Conservation (phyloP, 257 asterid species). For the Rhazya stricta region DNA sequence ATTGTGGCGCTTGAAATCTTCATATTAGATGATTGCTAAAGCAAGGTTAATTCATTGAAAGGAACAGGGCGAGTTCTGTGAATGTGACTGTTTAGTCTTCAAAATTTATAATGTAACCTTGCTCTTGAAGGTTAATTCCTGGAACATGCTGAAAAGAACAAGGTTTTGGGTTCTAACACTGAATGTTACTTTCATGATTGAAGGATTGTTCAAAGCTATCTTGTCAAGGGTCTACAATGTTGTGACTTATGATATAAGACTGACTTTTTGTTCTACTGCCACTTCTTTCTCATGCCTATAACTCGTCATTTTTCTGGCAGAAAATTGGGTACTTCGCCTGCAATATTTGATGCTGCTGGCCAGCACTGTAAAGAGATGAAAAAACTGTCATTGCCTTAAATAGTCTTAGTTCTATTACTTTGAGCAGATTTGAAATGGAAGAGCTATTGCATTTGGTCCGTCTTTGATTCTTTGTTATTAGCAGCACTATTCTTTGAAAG, state of each 20-base stretch:
- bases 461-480: neutral
- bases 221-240: constrained; percentile 1
- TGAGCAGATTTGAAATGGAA: no score
- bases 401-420: neutral
- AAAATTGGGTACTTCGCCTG: constrained; percentile 20
- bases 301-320: constrained; percentile 10
- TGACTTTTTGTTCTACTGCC: constrained; percentile 3
- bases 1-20: no score
- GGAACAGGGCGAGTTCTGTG: no score
- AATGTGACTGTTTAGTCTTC: no score
- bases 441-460: neutral
- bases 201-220: constrained; percentile 8
- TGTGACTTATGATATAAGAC: constrained; percentile 11
- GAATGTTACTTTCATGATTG: constrained; percentile 9
- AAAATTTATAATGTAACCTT: no score
- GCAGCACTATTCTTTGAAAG: no score
- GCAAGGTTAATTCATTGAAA: no score
- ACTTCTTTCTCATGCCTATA: neutral
- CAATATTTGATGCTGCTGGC: constrained; percentile 4
- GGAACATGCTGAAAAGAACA: no score
- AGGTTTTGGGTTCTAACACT: neutral
- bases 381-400: neutral
- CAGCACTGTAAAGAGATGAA: neutral
- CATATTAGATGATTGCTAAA: no score
- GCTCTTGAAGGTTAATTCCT: no score